Conservation (phyloP, 2,329 filamentous ascomycete genomes). For the Beauveria medogensis region DNA sequence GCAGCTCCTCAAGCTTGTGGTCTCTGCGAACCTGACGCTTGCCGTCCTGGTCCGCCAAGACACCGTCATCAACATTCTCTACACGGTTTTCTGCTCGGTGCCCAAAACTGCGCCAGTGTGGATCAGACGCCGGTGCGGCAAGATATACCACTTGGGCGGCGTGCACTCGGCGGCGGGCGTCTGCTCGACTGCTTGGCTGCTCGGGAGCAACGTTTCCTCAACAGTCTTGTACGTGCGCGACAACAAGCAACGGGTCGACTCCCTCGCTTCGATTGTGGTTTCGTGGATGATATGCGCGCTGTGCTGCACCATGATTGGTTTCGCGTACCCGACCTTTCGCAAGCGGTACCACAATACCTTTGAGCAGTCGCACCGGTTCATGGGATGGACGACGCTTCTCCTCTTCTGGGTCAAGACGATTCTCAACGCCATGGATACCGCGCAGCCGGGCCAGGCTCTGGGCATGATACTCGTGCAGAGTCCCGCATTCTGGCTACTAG, state of each 20-base stretch:
- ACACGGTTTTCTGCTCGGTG: constrained; percentile 36
- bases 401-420: constrained; percentile 59
- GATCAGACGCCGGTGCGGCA: constrained; percentile 39
- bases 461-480: constrained; percentile 29
- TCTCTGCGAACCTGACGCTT: constrained; percentile 40
- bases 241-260: background rate
- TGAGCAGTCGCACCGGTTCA: constrained; percentile 63
- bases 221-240: constrained; percentile 25
- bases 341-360: constrained; percentile 58
- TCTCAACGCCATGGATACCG: constrained; percentile 40
- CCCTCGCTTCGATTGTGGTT: constrained; percentile 35
- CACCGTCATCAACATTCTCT: constrained; percentile 43
- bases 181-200: constrained; percentile 41
- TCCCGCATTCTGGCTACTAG: constrained; percentile 58
- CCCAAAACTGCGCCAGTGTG: constrained; percentile 38
- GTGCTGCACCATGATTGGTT: constrained; percentile 49
- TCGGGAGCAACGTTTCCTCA: constrained; percentile 33
- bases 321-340: constrained; percentile 58
- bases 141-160: constrained; percentile 45
- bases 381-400: constrained; percentile 58
- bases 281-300: constrained; percentile 51
- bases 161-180: constrained; percentile 43
- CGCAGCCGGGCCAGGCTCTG: constrained; percentile 25
- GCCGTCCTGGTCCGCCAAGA: constrained; percentile 48
- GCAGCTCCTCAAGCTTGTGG: constrained; percentile 33